Conservation (phyloP, 2,329 filamentous ascomycete genomes). For the Fusarium duplospermum region DNA sequence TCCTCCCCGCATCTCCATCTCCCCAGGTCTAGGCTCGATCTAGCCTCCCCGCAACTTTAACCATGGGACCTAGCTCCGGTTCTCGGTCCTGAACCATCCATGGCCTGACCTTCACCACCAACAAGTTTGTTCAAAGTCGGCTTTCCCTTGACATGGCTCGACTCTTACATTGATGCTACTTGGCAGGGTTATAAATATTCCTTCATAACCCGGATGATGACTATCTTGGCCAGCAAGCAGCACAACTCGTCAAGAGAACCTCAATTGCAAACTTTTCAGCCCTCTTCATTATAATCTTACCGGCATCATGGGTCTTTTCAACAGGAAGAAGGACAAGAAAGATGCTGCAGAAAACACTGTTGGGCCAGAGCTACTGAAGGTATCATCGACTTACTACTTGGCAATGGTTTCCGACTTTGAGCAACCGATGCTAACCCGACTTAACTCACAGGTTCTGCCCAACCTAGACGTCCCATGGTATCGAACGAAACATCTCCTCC, state of each 20-base stretch:
- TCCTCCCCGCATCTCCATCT: neutral
- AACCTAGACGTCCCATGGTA: slow-evolving; percentile 53
- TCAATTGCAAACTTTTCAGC: neutral
- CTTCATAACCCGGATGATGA: neutral
- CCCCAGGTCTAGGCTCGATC: neutral
- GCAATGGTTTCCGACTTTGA: neutral
- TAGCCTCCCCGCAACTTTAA: neutral
- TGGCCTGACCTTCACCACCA: neutral
- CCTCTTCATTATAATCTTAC: neutral
- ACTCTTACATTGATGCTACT: neutral
- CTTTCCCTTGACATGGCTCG: neutral
- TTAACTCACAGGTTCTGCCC: slow-evolving; percentile 49
- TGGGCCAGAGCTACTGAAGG: neutral
- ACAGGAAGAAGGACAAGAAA: neutral
- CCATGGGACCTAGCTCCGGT: neutral
- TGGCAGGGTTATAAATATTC: neutral
- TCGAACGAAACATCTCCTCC: slow-evolving; percentile 52
- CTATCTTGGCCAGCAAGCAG: neutral
- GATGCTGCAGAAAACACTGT: neutral
- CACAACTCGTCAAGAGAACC: neutral
- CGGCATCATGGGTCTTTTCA: neutral
- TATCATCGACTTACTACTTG: neutral
- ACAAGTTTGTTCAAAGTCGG: neutral
- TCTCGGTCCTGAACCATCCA: neutral
- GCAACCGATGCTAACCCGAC: neutral